These are phyloP conservation scores for Eucalyptus rudis DNA, from an alignment of 345 rosid species.

Conservation along the genomic window DNA sequence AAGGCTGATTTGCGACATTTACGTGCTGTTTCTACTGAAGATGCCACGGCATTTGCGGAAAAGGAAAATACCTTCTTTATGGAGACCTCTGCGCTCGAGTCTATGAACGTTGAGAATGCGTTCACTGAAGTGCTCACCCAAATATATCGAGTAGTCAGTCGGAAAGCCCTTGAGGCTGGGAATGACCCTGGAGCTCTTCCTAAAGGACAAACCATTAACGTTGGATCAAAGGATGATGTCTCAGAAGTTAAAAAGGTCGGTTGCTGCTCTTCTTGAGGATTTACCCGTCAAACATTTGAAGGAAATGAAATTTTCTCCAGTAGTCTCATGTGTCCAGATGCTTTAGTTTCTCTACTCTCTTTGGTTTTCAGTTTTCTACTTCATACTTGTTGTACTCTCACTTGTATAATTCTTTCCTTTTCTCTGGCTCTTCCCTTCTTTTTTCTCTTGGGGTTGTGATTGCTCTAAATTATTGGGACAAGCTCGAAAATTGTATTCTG, in stretches of 20 bases:
- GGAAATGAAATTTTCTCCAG: background rate
- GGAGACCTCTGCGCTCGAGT: constrained; percentile 88
- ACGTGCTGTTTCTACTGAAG: constrained; percentile 68
- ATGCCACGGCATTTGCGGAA: constrained; percentile 52
- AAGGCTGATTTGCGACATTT: constrained; percentile 83
- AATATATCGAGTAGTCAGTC: constrained; percentile 56
- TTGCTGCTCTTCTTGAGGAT: constrained; percentile 41
- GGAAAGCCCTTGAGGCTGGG: constrained; percentile 51
- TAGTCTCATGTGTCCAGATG: background rate
- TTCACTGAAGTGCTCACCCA: constrained; percentile 70
- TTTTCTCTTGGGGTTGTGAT: background rate
- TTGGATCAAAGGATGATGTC: constrained; percentile 53
- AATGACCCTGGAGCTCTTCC: constrained; percentile 59
- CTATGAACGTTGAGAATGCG: constrained; percentile 68
- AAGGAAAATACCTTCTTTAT: constrained; percentile 59
- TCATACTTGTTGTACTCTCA: background rate
- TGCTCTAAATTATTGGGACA: background rate
- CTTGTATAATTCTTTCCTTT: background rate
- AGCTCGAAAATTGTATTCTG: background rate
- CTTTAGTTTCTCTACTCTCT: background rate
- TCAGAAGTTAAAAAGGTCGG: constrained; percentile 63
- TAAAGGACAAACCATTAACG: constrained; percentile 56
- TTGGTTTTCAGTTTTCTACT: background rate
- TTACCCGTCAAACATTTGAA: background rate
- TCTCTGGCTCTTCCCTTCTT: background rate